Evolutionary conservation across 768 basidiomycete species (phyloP).

Genomic region (Tulasnella sp.): DNA sequence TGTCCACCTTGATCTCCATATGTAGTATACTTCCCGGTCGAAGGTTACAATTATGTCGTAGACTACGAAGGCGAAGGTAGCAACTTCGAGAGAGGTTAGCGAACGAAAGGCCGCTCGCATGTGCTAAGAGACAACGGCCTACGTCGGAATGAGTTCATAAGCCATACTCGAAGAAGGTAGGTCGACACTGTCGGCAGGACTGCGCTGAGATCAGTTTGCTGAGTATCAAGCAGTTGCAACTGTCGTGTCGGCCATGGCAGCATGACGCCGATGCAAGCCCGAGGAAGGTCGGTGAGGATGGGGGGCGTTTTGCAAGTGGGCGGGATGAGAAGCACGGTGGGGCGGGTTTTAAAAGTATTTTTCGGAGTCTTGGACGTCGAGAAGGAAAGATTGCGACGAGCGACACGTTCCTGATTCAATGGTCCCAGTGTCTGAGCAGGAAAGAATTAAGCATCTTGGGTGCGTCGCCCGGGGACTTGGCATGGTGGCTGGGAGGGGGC

Average conservation of each 20-base stretch:
- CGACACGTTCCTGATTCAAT: not conserved
- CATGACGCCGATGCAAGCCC: not conserved
- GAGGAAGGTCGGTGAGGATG: not conserved
- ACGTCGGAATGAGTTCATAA: not conserved
- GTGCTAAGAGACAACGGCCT: not conserved
- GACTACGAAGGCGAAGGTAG: conserved; percentile 17
- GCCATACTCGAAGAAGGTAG: conserved; percentile 5
- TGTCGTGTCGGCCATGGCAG: not conserved
- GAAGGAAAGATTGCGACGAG: not conserved
- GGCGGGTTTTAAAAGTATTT: not conserved
- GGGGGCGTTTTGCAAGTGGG: not conserved
- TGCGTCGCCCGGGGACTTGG: not conserved
- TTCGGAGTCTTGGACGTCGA: not conserved
- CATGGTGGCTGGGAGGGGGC: not conserved
- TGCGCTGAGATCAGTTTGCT: not conserved
- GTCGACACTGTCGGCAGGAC: not conserved
- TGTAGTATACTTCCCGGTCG: conserved; percentile 24
- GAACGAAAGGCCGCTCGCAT: not conserved
- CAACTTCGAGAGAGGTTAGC: not conserved
- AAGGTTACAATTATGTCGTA: conserved; percentile 29
- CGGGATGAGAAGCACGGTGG: not conserved
- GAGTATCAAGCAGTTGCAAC: not conserved
- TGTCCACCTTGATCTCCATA: conserved; percentile 17
- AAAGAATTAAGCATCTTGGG: not conserved
- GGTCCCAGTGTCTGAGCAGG: not conserved